Base-by-base conservation (phyloP, 805 yeast genomes). In the Metschnikowia kofuensis region DNA sequence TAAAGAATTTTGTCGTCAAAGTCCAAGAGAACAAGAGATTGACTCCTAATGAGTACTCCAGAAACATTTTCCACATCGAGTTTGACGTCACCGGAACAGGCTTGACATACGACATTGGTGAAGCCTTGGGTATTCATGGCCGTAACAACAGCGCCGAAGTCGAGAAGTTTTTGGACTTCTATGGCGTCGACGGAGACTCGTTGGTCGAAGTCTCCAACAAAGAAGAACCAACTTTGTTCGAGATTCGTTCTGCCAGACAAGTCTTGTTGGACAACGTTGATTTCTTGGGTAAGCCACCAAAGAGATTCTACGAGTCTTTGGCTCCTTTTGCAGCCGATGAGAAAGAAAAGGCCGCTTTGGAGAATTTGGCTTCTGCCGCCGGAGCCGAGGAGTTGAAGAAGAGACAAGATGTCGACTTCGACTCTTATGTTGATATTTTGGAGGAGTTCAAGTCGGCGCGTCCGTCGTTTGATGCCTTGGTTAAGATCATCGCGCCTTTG, bases 61-160 rank as follows among this genome's bases (percentile, higher is more conserved):
- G 98, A 74, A 87, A 92, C 70, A 91, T 92, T 60, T 92, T 92
- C 89, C 96, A 92, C 65, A 86, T 92, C 58, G 98, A 92, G 72
- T 89, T 92, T 58, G 98, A 92, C 65, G 80, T 85, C 63, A 70
- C 90, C 40, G 96, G 95, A 45, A 90, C 97, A 35, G 97, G 96
- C 27, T 76, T 92, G 64, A 88, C 82, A 43, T 92, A 92, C 66
- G 94, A 85, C 55, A 89, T 92, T 63, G 98, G 98, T 66, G 98
- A 92, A 76, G 97, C 98, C 16, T 80, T 92, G 52, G 98, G 98
- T 62, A 81, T 92, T 51, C 97, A 92, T 62, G 97, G 96, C 42
- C 84, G 92, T 63, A 92, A 92, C 73, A 78, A 82, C 58, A 65
- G 76, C 37, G 77, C 71, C 14, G 78, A 74, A 35, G 96, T 91